Percentiles rank a stretch among this genome's conserved stretches.
Evolutionary conservation across 768 basidiomycete genomes (phyloP).

Genomic region (Rubroboletus pulcherrimus): DNA sequence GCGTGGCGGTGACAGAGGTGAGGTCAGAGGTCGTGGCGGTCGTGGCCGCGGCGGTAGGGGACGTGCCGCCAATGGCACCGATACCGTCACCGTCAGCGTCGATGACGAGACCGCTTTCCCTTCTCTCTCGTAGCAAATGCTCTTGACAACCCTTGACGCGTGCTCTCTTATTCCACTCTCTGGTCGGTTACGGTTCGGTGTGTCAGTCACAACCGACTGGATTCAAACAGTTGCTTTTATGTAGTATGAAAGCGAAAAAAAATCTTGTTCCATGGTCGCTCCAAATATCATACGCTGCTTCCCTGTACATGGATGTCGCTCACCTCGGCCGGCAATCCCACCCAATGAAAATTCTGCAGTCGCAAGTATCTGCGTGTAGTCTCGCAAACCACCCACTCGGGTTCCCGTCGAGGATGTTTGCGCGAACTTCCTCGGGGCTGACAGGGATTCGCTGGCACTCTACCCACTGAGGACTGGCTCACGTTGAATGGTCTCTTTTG

Average conservation of each 20-base stretch:
- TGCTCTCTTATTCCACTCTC: slow-evolving; percentile 2
- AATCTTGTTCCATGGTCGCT: neutral
- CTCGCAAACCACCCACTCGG: neutral
- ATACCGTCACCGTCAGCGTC: slow-evolving; percentile 54
- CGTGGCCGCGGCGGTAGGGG: slow-evolving; percentile 42
- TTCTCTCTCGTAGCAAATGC: slow-evolving; percentile 55
- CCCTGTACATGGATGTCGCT: slow-evolving; percentile 12
- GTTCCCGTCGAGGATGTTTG: slow-evolving; percentile 1
- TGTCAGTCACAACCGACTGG: slow-evolving; percentile 7
- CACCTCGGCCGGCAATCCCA: neutral
- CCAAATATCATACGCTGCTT: slow-evolving; percentile 7
- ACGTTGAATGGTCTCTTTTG: neutral
- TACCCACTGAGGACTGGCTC: neutral
- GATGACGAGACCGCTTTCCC: slow-evolving; percentile 88
- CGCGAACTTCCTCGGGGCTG: slow-evolving; percentile 30
- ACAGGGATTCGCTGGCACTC: slow-evolving; percentile 6
- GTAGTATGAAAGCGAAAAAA: slow-evolving; percentile 16
- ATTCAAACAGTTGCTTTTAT: slow-evolving; percentile 11
- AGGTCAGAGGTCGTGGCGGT: slow-evolving; percentile 44
- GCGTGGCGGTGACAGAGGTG: slow-evolving; percentile 45
- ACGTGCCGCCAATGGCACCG: slow-evolving; percentile 37
- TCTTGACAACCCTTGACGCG: slow-evolving; percentile 3
- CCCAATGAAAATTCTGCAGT: neutral
- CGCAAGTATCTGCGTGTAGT: neutral
- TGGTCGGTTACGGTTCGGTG: slow-evolving; percentile 8